These are phyloP conservation scores for Apophysomyces variabilis DNA, from an alignment of 371 early-diverging fungal genomes.

Conservation along the genomic window DNA sequence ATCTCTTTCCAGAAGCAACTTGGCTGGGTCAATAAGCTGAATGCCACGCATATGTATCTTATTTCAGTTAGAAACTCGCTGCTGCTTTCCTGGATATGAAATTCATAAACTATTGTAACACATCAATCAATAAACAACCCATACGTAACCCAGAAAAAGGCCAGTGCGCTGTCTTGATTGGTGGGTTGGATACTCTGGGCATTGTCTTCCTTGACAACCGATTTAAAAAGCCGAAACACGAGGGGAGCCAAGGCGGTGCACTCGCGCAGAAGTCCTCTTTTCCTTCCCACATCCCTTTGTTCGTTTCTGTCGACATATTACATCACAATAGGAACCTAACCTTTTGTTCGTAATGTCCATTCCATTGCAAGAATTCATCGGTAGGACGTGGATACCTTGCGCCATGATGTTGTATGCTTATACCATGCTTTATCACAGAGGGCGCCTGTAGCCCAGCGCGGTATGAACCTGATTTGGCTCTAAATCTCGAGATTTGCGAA, in stretches of 20 bases:
- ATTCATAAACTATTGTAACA: too few species aligned
- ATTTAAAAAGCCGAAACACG: constrained; percentile 10
- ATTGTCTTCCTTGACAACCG: neutral
- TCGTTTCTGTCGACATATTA: neutral
- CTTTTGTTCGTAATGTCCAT: constrained; percentile 19
- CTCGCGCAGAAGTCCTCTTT: neutral
- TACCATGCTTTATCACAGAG: constrained; percentile 36
- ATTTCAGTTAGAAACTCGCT: too few species aligned
- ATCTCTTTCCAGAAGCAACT: too few species aligned
- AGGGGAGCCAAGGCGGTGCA: neutral
- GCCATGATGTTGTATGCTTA: neutral
- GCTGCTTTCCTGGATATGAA: too few species aligned
- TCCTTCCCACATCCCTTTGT: neutral
- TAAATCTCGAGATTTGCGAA: constrained; percentile 93
- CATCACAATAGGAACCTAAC: neutral
- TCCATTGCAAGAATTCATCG: constrained; percentile 32
- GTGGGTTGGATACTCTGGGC: too few species aligned
- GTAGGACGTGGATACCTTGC: constrained; percentile 10
- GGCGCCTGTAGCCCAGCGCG: constrained; percentile 76
- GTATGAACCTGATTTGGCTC: constrained; percentile 76
- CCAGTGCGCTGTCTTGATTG: too few species aligned
- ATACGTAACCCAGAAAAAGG: too few species aligned
- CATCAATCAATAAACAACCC: too few species aligned
- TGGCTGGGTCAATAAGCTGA: too few species aligned
- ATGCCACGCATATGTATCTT: too few species aligned